Conservation (phyloP, 2,329 filamentous ascomycete genomes). For the Phoma herbarum region DNA sequence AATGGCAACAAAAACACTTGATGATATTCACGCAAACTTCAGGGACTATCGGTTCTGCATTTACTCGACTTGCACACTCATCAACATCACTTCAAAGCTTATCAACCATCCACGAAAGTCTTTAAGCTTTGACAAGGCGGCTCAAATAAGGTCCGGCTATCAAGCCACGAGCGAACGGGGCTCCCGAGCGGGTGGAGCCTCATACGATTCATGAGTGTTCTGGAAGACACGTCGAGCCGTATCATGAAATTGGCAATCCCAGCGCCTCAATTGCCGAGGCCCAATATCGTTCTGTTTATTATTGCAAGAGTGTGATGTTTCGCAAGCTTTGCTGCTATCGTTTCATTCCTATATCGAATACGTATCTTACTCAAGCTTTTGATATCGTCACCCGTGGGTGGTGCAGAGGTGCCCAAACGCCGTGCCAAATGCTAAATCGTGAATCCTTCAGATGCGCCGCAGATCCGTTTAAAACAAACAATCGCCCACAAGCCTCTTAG, state of each 20-base stretch:
- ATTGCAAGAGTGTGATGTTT: not conserved
- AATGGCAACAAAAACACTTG: not conserved
- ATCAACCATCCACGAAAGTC: constrained; percentile 4
- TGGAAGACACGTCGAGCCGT: constrained; percentile 25
- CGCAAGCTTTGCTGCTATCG: constrained; percentile 2
- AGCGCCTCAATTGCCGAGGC: constrained; percentile 13
- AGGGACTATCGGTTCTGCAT: not conserved
- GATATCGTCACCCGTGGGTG: constrained; percentile 9
- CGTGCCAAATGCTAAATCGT: constrained; percentile 13
- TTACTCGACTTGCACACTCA: not conserved
- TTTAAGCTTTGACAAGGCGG: constrained; percentile 13
- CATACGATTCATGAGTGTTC: constrained; percentile 28
- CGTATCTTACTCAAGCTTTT: constrained; percentile 10
- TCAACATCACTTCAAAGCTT: constrained; percentile 6
- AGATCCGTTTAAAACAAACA: not conserved
- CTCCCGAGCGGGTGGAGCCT: constrained; percentile 31
- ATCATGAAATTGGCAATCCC: constrained; percentile 23
- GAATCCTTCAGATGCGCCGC: constrained; percentile 13
- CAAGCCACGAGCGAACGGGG: constrained; percentile 25
- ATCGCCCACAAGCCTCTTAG: constrained; percentile 17
- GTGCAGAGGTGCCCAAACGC: constrained; percentile 14
- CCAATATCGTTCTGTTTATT: not conserved
- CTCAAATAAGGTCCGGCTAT: constrained; percentile 23
- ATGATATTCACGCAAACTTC: not conserved
- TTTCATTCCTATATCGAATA: constrained; percentile 1